Conservation (phyloP, 2,329 filamentous ascomycete species). For the Ambrosiella cleistominuta region DNA sequence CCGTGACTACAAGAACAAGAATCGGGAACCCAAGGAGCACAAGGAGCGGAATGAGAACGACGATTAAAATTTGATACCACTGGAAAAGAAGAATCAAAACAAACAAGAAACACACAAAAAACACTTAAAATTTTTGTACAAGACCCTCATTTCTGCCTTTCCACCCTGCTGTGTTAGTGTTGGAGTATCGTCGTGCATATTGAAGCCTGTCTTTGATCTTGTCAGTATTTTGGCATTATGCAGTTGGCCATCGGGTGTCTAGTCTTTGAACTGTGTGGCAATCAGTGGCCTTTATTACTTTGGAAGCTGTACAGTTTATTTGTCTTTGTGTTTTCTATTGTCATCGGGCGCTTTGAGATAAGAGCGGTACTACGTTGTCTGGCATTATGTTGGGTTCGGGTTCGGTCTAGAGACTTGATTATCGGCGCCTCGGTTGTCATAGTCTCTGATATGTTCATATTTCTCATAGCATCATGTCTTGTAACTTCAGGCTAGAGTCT, state of each 20-base stretch:
- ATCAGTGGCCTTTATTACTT: not conserved
- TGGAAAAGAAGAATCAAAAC: slow-evolving; percentile 5
- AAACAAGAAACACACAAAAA: slow-evolving; percentile 6
- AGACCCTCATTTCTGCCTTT: not conserved
- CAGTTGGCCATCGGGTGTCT: not conserved
- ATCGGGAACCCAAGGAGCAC: slow-evolving; percentile 17
- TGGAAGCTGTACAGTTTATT: not conserved
- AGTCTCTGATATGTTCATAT: not conserved
- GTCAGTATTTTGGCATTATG: not conserved
- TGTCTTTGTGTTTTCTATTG: not conserved
- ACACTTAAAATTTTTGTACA: not conserved
- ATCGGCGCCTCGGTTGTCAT: not conserved
- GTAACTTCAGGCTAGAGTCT: not conserved
- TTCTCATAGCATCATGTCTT: not conserved
- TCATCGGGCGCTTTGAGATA: too few species aligned
- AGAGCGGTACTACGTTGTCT: too few species aligned
- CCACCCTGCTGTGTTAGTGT: not conserved
- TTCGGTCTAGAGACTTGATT: not conserved
- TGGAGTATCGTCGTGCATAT: not conserved
- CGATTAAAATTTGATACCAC: slow-evolving; percentile 25
- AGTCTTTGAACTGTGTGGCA: not conserved
- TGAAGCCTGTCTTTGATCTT: not conserved
- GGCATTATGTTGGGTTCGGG: not conserved
- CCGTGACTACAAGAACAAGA: slow-evolving; percentile 18
- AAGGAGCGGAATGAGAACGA: slow-evolving; percentile 38